Conservation (phyloP, 768 basidiomycete genomes). For the Agaricus blazei region DNA sequence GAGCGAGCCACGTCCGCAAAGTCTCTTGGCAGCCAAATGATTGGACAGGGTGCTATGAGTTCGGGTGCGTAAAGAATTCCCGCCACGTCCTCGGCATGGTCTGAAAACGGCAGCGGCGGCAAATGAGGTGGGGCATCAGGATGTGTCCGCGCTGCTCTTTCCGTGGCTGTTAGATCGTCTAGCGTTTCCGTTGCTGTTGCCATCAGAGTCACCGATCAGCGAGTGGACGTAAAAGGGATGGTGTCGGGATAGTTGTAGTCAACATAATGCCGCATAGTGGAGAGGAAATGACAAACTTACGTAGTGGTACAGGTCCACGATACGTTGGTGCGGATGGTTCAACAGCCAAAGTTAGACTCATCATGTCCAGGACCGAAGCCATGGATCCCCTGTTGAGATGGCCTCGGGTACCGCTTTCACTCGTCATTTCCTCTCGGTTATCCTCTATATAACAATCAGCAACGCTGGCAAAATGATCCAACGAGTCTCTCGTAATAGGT, state of each 20-base stretch:
- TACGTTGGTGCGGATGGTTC: slow-evolving; percentile 53
- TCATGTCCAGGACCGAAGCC: slow-evolving; percentile 81
- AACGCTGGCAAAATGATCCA: slow-evolving; percentile 45
- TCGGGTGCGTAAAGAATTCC: slow-evolving; percentile 81
- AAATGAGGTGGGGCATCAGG: slow-evolving; percentile 73
- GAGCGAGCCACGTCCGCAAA: slow-evolving; percentile 65
- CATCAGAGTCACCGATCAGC: not conserved
- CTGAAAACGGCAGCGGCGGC: slow-evolving; percentile 62
- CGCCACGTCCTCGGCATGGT: slow-evolving; percentile 74
- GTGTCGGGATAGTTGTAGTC: not conserved
- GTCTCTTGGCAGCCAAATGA: slow-evolving; percentile 85
- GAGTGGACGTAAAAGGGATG: not conserved
- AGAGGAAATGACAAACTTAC: slow-evolving; percentile 36
- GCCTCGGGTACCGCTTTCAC: slow-evolving; percentile 38
- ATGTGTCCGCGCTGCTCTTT: slow-evolving; percentile 71
- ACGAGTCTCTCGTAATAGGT: slow-evolving; percentile 50
- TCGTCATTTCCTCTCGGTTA: slow-evolving; percentile 46
- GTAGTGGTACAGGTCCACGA: slow-evolving; percentile 60
- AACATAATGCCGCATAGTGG: not conserved
- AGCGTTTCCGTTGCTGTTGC: slow-evolving; percentile 65
- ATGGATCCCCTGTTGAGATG: slow-evolving; percentile 60
- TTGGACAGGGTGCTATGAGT: slow-evolving; percentile 69
- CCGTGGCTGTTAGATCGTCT: slow-evolving; percentile 78
- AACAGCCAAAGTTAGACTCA: slow-evolving; percentile 73
- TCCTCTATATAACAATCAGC: slow-evolving; percentile 39